A percentile compares a stretch with the other conserved stretches of the same genome.
These are phyloP conservation scores for Penicillium capsulatum DNA, from an alignment of 2,329 filamentous ascomycete species.

Conservation along the genomic window DNA sequence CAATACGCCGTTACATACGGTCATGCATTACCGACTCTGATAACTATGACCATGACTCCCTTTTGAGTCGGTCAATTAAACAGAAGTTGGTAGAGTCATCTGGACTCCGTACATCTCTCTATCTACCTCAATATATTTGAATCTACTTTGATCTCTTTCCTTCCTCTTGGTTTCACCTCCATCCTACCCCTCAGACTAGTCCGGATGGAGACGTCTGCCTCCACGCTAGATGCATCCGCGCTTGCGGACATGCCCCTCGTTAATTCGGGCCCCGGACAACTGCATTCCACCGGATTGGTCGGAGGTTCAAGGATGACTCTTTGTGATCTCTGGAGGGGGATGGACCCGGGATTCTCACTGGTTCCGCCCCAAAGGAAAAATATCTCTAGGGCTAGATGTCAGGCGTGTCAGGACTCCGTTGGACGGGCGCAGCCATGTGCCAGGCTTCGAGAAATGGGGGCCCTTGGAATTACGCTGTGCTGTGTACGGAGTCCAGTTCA, in stretches of 20 bases:
- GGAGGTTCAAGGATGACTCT: constrained; percentile 1
- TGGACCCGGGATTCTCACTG: constrained; percentile 1
- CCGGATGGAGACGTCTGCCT: constrained; percentile 20
- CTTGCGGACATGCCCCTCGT: constrained; percentile 9
- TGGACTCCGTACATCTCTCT: too few relatives aligned
- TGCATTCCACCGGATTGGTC: constrained; percentile 9
- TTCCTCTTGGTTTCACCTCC: too few relatives aligned
- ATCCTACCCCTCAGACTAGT: constrained; percentile 23
- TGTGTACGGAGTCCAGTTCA: constrained; percentile 17
- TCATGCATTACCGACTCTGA: too few relatives aligned
- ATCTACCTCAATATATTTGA: too few relatives aligned
- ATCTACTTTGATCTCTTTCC: too few relatives aligned
- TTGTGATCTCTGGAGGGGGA: constrained; percentile 2
- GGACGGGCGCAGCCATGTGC: constrained; percentile 22
- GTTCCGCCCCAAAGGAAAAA: background rate
- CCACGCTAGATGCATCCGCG: constrained; percentile 9
- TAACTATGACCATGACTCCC: too few relatives aligned
- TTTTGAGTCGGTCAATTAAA: too few relatives aligned
- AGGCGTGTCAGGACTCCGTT: constrained; percentile 18
- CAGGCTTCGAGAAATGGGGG: constrained; percentile 19
- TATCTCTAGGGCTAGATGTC: constrained; percentile 1
- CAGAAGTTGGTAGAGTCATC: too few relatives aligned
- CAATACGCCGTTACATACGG: too few relatives aligned
- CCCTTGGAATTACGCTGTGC: background rate
- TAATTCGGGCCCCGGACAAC: constrained; percentile 19